Conservation (phyloP, 1,284 basidiomycete genomes). For the Leccinum angustisporum region DNA sequence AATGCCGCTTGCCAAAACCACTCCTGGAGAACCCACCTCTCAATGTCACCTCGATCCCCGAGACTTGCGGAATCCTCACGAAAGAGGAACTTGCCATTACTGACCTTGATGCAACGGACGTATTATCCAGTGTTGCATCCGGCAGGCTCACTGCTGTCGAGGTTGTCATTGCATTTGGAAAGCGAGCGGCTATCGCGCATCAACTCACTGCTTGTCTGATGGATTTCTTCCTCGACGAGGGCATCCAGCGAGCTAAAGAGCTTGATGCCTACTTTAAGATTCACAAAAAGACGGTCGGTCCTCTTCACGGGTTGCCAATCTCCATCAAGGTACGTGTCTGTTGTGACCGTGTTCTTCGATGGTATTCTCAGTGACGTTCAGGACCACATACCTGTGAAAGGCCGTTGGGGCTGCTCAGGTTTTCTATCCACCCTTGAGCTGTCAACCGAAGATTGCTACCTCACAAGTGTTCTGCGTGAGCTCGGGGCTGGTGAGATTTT, state of each 20-base stretch:
- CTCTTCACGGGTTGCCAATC: conserved; percentile 51
- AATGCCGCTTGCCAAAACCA: conserved; percentile 15
- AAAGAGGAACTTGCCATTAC: conserved; percentile 44
- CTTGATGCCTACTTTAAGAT: conserved; percentile 40
- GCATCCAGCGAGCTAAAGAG: conserved; percentile 39
- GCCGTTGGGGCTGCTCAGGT: conserved; percentile 45
- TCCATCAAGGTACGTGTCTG: conserved; percentile 39
- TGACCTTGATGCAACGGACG: conserved; percentile 33
- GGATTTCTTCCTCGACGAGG: conserved; percentile 33
- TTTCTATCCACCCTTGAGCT: conserved; percentile 28
- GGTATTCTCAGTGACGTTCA: conserved; percentile 17
- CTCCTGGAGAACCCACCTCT: conserved; percentile 25
- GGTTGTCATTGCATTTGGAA: conserved; percentile 31
- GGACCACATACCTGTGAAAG: conserved; percentile 42
- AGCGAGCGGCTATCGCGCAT: conserved; percentile 32
- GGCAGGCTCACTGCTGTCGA: conserved; percentile 27
- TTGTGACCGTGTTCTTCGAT: background rate
- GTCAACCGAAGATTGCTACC: conserved; percentile 26
- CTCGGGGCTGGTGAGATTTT: conserved; percentile 34
- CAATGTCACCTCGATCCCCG: conserved; percentile 34
- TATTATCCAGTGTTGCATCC: conserved; percentile 21
- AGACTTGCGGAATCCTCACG: conserved; percentile 41
- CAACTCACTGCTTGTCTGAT: conserved; percentile 30
- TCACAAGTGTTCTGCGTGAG: conserved; percentile 29
- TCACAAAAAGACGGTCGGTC: conserved; percentile 41